Base-by-base conservation (phyloP, 768 basidiomycete species). In the Termitomyces sp. region DNA sequence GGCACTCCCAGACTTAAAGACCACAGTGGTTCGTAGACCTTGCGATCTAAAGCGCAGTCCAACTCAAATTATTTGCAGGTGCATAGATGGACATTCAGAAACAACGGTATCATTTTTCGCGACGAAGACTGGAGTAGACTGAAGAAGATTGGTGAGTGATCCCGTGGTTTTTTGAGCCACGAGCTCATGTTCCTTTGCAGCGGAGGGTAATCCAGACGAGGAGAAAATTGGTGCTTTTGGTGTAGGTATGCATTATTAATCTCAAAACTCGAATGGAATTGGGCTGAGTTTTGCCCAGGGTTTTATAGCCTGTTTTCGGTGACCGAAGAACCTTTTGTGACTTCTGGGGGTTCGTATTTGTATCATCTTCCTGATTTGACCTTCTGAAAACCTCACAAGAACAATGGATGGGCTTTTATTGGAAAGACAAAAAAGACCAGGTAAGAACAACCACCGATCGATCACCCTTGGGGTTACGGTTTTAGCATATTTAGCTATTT, bases 211-310 rank as follows among this genome's bases (percentile, higher is more conserved):
- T 68, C 95, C 95, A 0, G 90, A 95, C 62, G 92, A 95, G 69
- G 86, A 89, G 70, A 95, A 94, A 76, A 94, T 98, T 46, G 95
- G 96, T 14, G 93, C 94, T n/a, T 93, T 93, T 63, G 92, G 90
- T 56, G 90, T 91, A n/a, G 88, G 87, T 82, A 57, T 54, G 82
- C 69, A 19, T 53, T 46, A 9, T 29, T 23, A 19, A 34, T 27
- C 7, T 27, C 19, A 27, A 16, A 44, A 23, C n/a, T 19, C 12
- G n/a, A 29, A 11, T 35, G 16, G n/a, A 32, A 23, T 32, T 54
- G 19, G 29, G 23, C 31, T 54, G 1, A 59, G 3, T 27, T 12
- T 43, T 40, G 14, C 34, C 44, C 25, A 84, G 85, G 86, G 5
- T 89, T 91, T 69, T 91, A 92, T 65, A 88, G 87, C 61, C 67